Evolutionary conservation across 2,329 filamentous ascomycete species (phyloP).

Genomic region (Colletotrichum tabaci): DNA sequence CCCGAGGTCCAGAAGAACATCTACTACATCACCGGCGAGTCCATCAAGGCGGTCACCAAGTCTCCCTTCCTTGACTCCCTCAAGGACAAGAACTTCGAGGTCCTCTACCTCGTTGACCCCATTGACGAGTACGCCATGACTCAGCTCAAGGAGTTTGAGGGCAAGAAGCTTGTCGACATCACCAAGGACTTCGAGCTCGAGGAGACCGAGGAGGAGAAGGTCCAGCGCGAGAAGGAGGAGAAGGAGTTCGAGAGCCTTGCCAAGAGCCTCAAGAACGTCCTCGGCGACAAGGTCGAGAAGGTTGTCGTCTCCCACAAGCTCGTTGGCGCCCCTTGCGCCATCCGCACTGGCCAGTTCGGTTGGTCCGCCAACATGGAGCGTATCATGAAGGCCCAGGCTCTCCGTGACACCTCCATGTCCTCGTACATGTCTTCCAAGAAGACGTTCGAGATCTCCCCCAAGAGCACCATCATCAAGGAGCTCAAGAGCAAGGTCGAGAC

Average conservation of each 20-base stretch:
- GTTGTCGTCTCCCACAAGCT: constrained; percentile 99
- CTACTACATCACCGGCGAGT: constrained; percentile 99
- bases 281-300: constrained; percentile 99
- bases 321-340: constrained; percentile 92
- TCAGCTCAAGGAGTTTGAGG: constrained; percentile 99
- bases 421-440: constrained; percentile 99
- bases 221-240: constrained; percentile 92
- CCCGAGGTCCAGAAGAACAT: constrained; percentile 99
- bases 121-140: constrained; percentile 99
- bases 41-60: constrained; percentile 96
- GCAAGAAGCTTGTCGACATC: constrained; percentile 99
- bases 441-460: constrained; percentile 99
- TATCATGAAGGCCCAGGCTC: constrained; percentile 99
- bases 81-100: constrained; percentile 99
- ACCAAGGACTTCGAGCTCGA: constrained; percentile 99
- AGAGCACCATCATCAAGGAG: constrained; percentile 97
- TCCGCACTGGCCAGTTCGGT: constrained; percentile 99
- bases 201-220: constrained; percentile 99
- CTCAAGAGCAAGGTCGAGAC: constrained; percentile 99
- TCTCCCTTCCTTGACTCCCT: constrained; percentile 99
- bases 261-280: constrained; percentile 99
- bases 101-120: constrained; percentile 98
- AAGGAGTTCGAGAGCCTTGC: constrained; percentile 97
- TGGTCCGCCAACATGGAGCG: constrained; percentile 99
- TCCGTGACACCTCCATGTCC: constrained; percentile 99